These are phyloP conservation scores for Malassezia sympodialis DNA, from an alignment of 1,284 basidiomycete genomes.

Conservation along the genomic window DNA sequence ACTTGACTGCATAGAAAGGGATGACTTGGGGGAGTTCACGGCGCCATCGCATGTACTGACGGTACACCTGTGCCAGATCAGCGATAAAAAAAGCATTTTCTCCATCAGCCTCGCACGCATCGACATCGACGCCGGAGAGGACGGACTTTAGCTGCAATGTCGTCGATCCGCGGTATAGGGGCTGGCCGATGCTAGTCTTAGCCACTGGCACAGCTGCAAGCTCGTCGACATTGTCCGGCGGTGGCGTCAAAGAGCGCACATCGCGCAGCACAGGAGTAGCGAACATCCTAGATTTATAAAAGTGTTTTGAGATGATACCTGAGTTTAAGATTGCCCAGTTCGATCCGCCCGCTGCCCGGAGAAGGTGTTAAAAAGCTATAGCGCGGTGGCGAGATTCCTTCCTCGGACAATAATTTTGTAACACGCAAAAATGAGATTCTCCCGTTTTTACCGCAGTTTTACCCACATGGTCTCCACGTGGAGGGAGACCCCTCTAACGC, in stretches of 20 bases:
- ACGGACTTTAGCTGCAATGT: conserved; percentile 30
- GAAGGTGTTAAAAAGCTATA: background rate
- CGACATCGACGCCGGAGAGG: conserved; percentile 44
- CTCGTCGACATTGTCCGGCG: conserved; percentile 11
- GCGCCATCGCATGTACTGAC: conserved; percentile 76
- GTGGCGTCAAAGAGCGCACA: conserved; percentile 15
- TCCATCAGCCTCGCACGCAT: conserved; percentile 56
- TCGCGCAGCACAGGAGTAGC: background rate
- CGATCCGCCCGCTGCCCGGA: background rate
- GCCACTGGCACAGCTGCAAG: background rate
- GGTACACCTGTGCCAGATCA: conserved; percentile 78
- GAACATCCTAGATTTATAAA: background rate
- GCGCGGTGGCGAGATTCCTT: background rate
- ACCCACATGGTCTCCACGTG: background rate
- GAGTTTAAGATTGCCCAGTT: background rate
- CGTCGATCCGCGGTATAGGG: conserved; percentile 34
- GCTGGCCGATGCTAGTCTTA: conserved; percentile 11
- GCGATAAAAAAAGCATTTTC: conserved; percentile 95
- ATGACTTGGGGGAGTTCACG: conserved; percentile 63
- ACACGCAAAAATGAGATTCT: background rate
- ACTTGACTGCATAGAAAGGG: conserved; percentile 85
- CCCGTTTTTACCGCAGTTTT: background rate
- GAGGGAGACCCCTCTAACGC: background rate
- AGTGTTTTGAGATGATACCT: background rate
- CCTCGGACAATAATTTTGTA: background rate